A percentile compares a stretch with the other conserved stretches of the same genome.
Evolutionary conservation across 352 stramenopile genomes (phyloP).

Genomic region (Pythium rishiriense): DNA sequence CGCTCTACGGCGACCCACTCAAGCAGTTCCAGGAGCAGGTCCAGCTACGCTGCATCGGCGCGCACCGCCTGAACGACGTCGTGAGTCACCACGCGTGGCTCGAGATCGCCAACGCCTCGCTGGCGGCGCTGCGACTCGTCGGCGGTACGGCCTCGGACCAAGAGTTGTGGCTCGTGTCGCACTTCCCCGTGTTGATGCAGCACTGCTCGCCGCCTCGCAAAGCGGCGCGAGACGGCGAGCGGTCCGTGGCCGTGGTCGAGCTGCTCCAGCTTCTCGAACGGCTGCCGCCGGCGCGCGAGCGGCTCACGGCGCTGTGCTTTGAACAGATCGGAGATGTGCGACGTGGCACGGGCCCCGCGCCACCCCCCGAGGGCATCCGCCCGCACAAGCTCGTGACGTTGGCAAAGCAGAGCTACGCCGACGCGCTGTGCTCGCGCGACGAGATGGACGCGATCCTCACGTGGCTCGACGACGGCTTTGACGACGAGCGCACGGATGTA

Average conservation of each 20-base stretch:
- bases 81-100: conserved; percentile 20
- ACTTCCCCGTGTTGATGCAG: conserved; percentile 49
- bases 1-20: conserved; percentile 36
- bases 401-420: conserved; percentile 46
- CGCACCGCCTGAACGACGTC: conserved; percentile 14
- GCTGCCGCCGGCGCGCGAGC: conserved; percentile 39
- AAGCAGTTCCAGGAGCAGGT: conserved; percentile 30
- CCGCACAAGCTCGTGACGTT: conserved; percentile 46
- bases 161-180: conserved; percentile 33
- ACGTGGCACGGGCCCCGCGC: conserved; percentile 39
- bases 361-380: conserved; percentile 48
- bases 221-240: conserved; percentile 4
- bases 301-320: conserved; percentile 48
- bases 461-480: conserved; percentile 33
- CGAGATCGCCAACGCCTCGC: conserved; percentile 20
- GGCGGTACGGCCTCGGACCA: background rate
- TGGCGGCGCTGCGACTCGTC: conserved; percentile 5
- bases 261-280: conserved; percentile 41
- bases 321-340: conserved; percentile 54
- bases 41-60: conserved; percentile 22
- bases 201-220: conserved; percentile 40
- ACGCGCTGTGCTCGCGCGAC: conserved; percentile 34
- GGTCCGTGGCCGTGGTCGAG: conserved; percentile 27
- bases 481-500: conserved; percentile 14
- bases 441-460: conserved; percentile 35